Conservation (phyloP, 768 basidiomycete species). For the Lactarius vividus region DNA sequence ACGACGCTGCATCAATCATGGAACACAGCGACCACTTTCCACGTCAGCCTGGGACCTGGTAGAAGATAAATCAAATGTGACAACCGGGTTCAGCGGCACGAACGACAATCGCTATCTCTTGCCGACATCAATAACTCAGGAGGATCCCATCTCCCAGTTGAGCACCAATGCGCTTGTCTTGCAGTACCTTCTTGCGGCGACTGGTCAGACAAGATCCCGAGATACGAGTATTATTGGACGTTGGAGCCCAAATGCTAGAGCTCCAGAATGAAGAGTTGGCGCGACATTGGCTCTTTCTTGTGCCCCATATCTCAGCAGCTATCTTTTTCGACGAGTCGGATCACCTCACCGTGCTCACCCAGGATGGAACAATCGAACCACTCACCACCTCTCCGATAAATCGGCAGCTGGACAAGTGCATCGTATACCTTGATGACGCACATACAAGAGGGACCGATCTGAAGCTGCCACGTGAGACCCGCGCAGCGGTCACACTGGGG, state of each 20-base stretch:
- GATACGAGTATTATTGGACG: conserved; percentile 51
- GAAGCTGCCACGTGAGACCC: conserved; percentile 41
- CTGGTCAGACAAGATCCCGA: conserved; percentile 37
- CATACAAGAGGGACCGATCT: conserved; percentile 53
- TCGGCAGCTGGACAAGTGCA: conserved; percentile 37
- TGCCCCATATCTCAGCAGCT: conserved; percentile 36
- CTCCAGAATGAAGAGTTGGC: conserved; percentile 43
- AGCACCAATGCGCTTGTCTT: conserved; percentile 50
- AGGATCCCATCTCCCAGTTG: conserved; percentile 37
- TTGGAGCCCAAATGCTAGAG: conserved; percentile 57
- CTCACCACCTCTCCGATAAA: conserved; percentile 40
- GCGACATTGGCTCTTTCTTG: conserved; percentile 39
- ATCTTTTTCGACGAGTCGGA: conserved; percentile 40
- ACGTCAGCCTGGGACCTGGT: conserved; percentile 55
- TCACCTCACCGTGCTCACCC: conserved; percentile 36
- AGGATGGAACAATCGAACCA: conserved; percentile 37
- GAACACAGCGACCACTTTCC: conserved; percentile 16
- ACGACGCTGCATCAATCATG: no score
- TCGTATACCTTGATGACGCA: conserved; percentile 52
- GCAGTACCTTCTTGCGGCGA: conserved; percentile 34
- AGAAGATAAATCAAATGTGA: conserved; percentile 35
- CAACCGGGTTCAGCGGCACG: conserved; percentile 54
- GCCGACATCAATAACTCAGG: conserved; percentile 37
- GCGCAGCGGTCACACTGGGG: conserved; percentile 49
- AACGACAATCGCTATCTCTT: conserved; percentile 44